Evolutionary conservation across 306 rosid species (phyloP).

Genomic region (Acacia crassicarpa): DNA sequence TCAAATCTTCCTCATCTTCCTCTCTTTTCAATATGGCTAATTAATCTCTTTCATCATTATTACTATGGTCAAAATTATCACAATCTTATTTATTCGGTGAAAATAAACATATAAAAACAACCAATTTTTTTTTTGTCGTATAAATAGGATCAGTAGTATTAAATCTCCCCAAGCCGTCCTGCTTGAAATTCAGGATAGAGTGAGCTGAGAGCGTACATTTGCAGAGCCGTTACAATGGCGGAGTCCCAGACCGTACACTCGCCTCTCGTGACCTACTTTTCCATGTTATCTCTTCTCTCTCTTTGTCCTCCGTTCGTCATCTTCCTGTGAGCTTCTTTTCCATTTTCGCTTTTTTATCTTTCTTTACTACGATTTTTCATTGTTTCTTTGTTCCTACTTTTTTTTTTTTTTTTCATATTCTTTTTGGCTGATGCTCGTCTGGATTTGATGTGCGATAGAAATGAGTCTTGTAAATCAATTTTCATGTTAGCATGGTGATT

Average conservation of each 20-base stretch:
- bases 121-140: too few relatives aligned
- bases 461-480: background rate
- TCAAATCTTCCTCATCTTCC: too few relatives aligned
- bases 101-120: too few relatives aligned
- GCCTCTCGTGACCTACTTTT: slow-evolving; percentile 67
- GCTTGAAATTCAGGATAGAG: background rate
- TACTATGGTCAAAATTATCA: too few relatives aligned
- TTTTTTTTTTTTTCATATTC: too few relatives aligned
- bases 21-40: too few relatives aligned
- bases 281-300: slow-evolving; percentile 77
- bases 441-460: background rate
- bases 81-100: too few relatives aligned
- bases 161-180: background rate
- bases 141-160: too few relatives aligned
- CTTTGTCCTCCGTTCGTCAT: slow-evolving; percentile 92
- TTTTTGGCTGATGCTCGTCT: background rate
- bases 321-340: slow-evolving; percentile 52
- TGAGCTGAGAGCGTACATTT: background rate
- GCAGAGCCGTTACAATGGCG: slow-evolving; percentile 38
- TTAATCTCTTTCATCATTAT: too few relatives aligned
- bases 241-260: slow-evolving; percentile 75
- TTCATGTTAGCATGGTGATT: background rate
- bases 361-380: background rate
- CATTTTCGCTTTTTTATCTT: background rate
- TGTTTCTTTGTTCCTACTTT: background rate